These are phyloP conservation scores for Litsea cubeba DNA, from an alignment of 164 flowering plant genomes.

Conservation along the genomic window DNA sequence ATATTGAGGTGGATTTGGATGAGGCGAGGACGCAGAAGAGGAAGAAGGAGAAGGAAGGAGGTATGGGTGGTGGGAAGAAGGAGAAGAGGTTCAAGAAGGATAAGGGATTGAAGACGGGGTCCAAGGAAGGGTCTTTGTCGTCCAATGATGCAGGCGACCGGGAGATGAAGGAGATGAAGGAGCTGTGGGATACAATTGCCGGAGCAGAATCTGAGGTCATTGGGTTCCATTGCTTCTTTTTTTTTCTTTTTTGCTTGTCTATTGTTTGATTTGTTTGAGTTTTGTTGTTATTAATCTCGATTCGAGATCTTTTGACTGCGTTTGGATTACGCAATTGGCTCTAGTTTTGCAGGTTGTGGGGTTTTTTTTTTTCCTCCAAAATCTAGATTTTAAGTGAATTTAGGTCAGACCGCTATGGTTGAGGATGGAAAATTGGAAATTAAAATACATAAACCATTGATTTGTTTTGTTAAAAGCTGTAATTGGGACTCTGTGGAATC, in stretches of 20 bases:
- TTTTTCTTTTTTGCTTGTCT: too few relatives aligned
- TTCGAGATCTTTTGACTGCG: neutral
- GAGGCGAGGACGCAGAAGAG: slow-evolving; percentile 30
- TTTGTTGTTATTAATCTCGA: too few relatives aligned
- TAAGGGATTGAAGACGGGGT: slow-evolving; percentile 16
- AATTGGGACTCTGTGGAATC: too few relatives aligned
- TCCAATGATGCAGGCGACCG: slow-evolving; percentile 47
- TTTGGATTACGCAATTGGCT: neutral
- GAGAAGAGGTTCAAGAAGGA: slow-evolving; percentile 42
- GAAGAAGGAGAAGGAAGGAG: slow-evolving; percentile 34
- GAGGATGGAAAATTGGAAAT: too few relatives aligned
- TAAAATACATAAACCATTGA: too few relatives aligned
- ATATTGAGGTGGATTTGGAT: slow-evolving; percentile 9
- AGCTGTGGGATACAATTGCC: slow-evolving; percentile 90
- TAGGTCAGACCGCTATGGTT: too few relatives aligned
- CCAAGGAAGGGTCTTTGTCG: slow-evolving; percentile 21
- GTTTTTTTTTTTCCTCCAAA: too few relatives aligned
- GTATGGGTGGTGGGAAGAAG: slow-evolving; percentile 21
- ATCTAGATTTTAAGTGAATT: too few relatives aligned
- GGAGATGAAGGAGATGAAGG: slow-evolving; percentile 71
- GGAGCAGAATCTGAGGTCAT: slow-evolving; percentile 83
- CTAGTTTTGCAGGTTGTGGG: too few relatives aligned
- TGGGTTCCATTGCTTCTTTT: neutral
- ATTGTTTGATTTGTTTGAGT: neutral
- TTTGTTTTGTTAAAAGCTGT: too few relatives aligned